Evolutionary conservation across 208 protist species (phyloP), one percentile per base, ranked within the genome.

Genomic region (Leishmania arabica): DNA sequence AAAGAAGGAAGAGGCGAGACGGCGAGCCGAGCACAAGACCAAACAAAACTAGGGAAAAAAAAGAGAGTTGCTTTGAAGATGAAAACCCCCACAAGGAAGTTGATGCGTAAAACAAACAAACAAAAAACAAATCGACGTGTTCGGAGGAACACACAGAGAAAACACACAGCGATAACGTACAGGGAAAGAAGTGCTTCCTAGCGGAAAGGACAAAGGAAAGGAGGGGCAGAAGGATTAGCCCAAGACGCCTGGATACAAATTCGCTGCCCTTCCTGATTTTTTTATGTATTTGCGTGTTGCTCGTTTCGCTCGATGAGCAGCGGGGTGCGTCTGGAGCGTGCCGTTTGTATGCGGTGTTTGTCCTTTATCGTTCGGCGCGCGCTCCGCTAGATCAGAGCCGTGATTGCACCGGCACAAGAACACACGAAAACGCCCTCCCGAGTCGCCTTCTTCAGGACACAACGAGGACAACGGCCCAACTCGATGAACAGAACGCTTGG

Each of bases 51-150:
- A 17, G 15, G 13, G 7, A 6, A 13, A 47, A 37, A 2, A 3
- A 34, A 31, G 17, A 64, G 27, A 31, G 27, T 31, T 64, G n/a
- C 58, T 0, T 64, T 27, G 58, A 70, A 70, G 37, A 79, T 27
- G 51, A 51, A 79, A 70, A 70, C 72, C 0, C 1, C 9, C 51
- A 37, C 58, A 6, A 19, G 2, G 37, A 70, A 70, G 65, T 42
- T 45, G 65, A 73, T 19, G 69, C 2, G 69, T 34, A 81, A 19
- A 69, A 24, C 11, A 69, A 69, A 42, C 64, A 69, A 40, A 69
- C 15, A 27, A 49, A 71, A 21, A 71, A 37, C 34, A 37, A 27
- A 49, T 15, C 24, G 21, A 45, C 15, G 51, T 21, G 15, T 8
- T 13, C 0, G 17, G 51, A 54, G 51, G 51, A 21, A 21, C 51